Evolutionary conservation across 2,329 filamentous ascomycete species (phyloP), one percentile per base, ranked within the genome.

Genomic region (Whalleya microplaca): DNA sequence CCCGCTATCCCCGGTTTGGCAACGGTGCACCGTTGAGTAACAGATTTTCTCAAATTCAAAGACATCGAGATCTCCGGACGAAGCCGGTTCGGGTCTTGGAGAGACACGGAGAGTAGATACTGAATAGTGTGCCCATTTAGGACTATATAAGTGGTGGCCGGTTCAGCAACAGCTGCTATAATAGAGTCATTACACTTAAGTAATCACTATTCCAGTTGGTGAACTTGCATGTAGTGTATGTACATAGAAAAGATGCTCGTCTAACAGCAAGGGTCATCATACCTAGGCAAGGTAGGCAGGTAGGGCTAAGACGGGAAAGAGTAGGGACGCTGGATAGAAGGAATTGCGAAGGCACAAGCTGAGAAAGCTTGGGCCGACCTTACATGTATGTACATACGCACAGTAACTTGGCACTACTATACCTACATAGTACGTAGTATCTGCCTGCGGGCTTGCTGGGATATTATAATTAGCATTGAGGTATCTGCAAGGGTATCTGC

Each of bases 401-500:
- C 8, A 29, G 6, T 29, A 46, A 21, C 14, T 29, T 37, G 8
- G 45, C 19, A 46, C n/a, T 23, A 6, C 20, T 20, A 18, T 47
- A 49, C 50, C 41, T 52, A 59, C 61, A 50, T 63, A 56, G 53
- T 57, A 49, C 32, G 32, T 14, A 12, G 9, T 37, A 29, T 29
- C 27, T 5, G 12, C 27, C 27, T 29, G 27, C 6, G 6, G 12
- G 12, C 12, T 29, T 5, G 27, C 5, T 29, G 27, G 12, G 27
- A 12, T 29, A 37, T 37, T 37, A 37, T 37, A 37, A 37, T 37
- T 37, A 37, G 32, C 32, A 59, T 53, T 51, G 32, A 41, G 21
- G 19, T 18, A 29, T 27, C 44, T 43, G 44, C 50, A 53, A 64
- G 59, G 58, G 53, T 40, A 51, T 53, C 61, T 59, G 50, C 55